Base-by-base conservation (phyloP, 768 basidiomycete genomes). In the Suillus subaureus region DNA sequence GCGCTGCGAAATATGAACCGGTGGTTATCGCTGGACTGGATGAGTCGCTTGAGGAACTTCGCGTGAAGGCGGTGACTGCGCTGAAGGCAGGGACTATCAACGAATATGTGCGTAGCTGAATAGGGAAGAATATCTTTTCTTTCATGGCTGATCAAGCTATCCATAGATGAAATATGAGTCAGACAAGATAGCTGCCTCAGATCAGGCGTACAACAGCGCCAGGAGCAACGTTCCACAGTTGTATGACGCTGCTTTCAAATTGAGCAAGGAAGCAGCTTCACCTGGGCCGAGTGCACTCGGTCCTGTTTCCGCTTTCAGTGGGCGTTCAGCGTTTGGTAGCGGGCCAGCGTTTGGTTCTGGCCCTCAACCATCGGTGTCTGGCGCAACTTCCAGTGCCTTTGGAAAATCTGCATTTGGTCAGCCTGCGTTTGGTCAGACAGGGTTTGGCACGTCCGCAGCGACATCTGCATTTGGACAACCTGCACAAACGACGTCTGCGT, bases 21-120 rank as follows among this genome's bases (percentile, higher is more conserved):
- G 85, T 80, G 26, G 69, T 96, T 6, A 74, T 97, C 21, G 63
- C 77, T 11, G 88, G 86, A 3, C 75, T 90, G 39, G 94, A 97
- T 68, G 81, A 89, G 66, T 91, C 89, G 0, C 85, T 85, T 0
- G 95, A 96, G 71, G 95, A 97, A 75, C 77, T 96, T 54, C 83
- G 92, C 52, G 79, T 89, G 43, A 87, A 84, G 67, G 91, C 91
- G 8, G 80, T 81, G 3, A 75, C 79, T 9, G 89, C 91, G 0
- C 68, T 84, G 26, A 81, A 83, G 66, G 79, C 81, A 9, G 87
- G 87, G 23, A 87, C 82, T 58, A 68, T 79, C 8, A 81, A 84
- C 45, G 87, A 88, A 81, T 95, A 95, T 75, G 94, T 93, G 69
- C 68, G 89, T 81, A 15, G 21, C n/a, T 5, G 21, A 33, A 40